These are phyloP conservation scores for Petrea volubilis DNA, from an alignment of 257 asterid genomes.

Conservation along the genomic window DNA sequence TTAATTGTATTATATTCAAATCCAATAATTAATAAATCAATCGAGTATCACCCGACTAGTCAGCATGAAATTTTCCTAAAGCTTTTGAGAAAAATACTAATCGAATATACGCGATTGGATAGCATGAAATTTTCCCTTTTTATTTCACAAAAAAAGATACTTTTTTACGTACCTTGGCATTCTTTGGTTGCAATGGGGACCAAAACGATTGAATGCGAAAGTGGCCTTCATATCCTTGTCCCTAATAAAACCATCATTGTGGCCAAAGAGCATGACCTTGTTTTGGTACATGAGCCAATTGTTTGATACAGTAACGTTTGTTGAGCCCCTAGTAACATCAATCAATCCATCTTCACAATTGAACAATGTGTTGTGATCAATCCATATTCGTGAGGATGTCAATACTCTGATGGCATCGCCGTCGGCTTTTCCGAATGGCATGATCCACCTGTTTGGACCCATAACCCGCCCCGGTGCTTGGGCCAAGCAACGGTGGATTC, in stretches of 20 bases:
- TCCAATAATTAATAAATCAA: no score
- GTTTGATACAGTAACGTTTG: constrained; percentile 69
- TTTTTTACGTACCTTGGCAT: constrained; percentile 76
- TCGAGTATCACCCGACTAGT: no score
- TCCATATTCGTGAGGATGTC: constrained; percentile 63
- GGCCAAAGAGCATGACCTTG: constrained; percentile 87
- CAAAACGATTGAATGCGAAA: constrained; percentile 79
- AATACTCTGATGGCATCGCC: constrained; percentile 77
- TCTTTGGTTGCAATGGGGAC: constrained; percentile 74
- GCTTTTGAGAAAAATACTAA: no score
- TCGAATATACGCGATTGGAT: no score
- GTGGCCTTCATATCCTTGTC: constrained; percentile 79
- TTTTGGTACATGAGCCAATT: constrained; percentile 72
- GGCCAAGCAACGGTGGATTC: constrained; percentile 64
- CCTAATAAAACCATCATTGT: constrained; percentile 60
- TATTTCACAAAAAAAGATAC: no score
- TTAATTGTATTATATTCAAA: no score
- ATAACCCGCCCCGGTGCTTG: constrained; percentile 52
- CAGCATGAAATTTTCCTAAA: not conserved
- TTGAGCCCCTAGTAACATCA: constrained; percentile 84
- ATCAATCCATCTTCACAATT: constrained; percentile 67
- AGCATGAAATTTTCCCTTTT: no score
- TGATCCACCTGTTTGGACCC: constrained; percentile 45
- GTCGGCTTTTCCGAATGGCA: constrained; percentile 55
- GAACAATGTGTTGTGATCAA: constrained; percentile 74